These are phyloP conservation scores for Phialophora chinensis DNA, from an alignment of 2,329 filamentous ascomycete species.

Conservation along the genomic window DNA sequence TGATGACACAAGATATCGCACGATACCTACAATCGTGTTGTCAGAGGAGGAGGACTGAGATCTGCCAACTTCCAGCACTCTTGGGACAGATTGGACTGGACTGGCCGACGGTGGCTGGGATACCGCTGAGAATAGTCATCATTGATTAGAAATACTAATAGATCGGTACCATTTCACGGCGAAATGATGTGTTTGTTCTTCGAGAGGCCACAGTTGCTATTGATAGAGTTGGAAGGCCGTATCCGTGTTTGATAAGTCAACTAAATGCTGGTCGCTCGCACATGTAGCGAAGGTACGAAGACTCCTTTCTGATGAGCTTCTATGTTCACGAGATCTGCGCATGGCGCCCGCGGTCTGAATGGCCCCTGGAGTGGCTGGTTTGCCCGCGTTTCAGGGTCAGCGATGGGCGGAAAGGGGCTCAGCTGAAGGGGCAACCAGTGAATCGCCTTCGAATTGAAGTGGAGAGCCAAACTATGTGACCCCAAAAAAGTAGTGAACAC, in stretches of 20 bases:
- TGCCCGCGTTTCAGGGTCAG: conserved; percentile 23
- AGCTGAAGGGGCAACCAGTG: conserved; percentile 6
- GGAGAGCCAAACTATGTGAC: conserved; percentile 1
- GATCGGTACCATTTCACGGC: not conserved
- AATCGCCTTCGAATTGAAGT: not conserved
- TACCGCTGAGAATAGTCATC: conserved; percentile 14
- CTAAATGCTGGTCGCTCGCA: not conserved
- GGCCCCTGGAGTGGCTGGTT: not conserved
- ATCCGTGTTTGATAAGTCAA: not conserved
- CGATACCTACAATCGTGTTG: conserved; percentile 34
- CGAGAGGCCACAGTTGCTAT: not conserved
- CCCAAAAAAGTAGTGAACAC: conserved; percentile 31
- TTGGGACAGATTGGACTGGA: conserved; percentile 7
- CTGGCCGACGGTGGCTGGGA: conserved; percentile 1
- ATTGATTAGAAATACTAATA: conserved; percentile 26
- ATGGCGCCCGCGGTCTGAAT: not conserved
- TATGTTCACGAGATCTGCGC: not conserved
- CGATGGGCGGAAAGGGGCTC: conserved; percentile 21
- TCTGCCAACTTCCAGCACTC: not conserved
- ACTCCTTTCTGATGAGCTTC: not conserved
- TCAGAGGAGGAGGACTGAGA: conserved; percentile 36
- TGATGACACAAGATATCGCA: conserved; percentile 25
- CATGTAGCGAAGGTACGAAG: no score
- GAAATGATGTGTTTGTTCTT: not conserved
- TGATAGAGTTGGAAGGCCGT: not conserved